phyloP scores from a whole-genome alignment of 2,329 filamentous ascomycete species.

The Exophiala alcalophila region DNA sequence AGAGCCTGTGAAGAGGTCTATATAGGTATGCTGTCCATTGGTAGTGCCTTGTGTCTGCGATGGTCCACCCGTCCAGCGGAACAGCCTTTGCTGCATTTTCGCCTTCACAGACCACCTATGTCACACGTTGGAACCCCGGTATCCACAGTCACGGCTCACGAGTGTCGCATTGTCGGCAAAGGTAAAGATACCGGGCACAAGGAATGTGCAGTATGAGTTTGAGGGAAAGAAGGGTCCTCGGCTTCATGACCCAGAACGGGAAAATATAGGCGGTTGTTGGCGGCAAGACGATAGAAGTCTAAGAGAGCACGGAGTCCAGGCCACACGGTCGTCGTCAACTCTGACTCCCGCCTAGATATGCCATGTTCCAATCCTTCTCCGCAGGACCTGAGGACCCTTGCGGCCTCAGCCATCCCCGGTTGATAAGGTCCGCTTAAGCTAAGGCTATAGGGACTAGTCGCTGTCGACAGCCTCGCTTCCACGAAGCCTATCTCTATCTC shows the following conservation, averaged over 20 bases:
- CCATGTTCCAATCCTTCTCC: not conserved
- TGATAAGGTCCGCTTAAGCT: constrained; percentile 15
- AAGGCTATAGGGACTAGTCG: constrained; percentile 13
- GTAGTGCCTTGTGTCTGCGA: not conserved
- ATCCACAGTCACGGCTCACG: constrained; percentile 4
- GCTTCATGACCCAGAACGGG: constrained; percentile 8
- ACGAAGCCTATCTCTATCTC: not conserved
- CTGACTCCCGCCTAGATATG: constrained; percentile 9
- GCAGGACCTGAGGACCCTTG: not conserved
- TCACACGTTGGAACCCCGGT: constrained; percentile 1
- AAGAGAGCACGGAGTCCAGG: not conserved
- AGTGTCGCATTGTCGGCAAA: constrained; percentile 1
- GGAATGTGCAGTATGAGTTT: constrained; percentile 2
- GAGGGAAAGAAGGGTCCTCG: constrained; percentile 1
- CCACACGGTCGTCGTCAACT: not conserved
- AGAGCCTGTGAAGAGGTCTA: constrained; percentile 3
- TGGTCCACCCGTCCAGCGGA: not conserved
- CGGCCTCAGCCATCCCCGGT: not conserved
- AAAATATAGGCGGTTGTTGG: constrained; percentile 10
- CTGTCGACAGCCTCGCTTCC: not conserved
- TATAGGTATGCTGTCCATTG: constrained; percentile 7
- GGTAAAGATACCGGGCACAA: not conserved
- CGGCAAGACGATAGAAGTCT: not conserved
- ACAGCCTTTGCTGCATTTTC: constrained; percentile 1
- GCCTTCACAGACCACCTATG: not conserved